phyloP scores from a whole-genome alignment of 345 rosid genomes.

The Acer yangbiense region DNA sequence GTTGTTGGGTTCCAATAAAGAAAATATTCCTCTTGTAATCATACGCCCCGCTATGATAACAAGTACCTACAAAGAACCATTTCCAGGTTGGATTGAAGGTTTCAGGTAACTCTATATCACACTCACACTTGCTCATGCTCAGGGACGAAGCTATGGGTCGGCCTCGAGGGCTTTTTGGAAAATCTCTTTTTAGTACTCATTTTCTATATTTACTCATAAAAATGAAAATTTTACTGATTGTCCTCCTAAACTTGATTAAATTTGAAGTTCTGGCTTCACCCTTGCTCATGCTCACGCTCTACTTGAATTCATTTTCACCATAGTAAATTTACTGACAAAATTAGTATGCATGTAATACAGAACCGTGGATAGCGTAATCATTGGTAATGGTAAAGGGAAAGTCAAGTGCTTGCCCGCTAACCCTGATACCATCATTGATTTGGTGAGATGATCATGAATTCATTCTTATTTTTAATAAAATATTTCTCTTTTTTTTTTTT shows the following conservation, averaged over 20 bases:
- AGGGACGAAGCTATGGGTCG: too few species aligned
- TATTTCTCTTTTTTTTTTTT: not conserved
- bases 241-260: too few species aligned
- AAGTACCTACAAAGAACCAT: slow-evolving; percentile 72
- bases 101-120: slow-evolving; percentile 37
- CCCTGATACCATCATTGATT: slow-evolving; percentile 36
- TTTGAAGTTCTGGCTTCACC: too few species aligned
- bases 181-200: too few species aligned
- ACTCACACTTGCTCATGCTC: too few species aligned
- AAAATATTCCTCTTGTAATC: slow-evolving; percentile 49
- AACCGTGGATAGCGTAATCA: slow-evolving; percentile 56
- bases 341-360: slow-evolving; percentile 38
- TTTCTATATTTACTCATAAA: too few species aligned
- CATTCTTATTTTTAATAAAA: not conserved
- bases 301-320: too few species aligned
- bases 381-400: slow-evolving; percentile 53
- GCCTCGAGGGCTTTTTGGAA: too few species aligned
- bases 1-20: slow-evolving; percentile 52
- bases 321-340: not conserved
- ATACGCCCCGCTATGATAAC: slow-evolving; percentile 65
- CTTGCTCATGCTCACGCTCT: not conserved
- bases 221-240: too few species aligned
- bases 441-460: slow-evolving; percentile 44
- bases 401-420: slow-evolving; percentile 44
- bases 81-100: slow-evolving; percentile 83